These are phyloP conservation scores for Emmonsiellopsis sp. DNA, from an alignment of 2,329 filamentous ascomycete genomes.

Conservation along the genomic window DNA sequence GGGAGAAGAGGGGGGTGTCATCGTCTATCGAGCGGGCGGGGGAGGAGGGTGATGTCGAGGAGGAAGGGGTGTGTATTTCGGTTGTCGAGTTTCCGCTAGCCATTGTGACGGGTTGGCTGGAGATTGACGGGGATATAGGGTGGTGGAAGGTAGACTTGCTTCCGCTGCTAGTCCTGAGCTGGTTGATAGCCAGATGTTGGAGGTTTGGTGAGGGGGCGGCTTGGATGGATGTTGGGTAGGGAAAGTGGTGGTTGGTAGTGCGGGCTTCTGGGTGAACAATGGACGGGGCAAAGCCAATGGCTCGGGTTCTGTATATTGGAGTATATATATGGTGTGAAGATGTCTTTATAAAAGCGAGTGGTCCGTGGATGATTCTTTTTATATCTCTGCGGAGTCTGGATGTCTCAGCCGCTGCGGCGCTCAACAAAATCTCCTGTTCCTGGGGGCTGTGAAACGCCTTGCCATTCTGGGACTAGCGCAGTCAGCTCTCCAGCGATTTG, in stretches of 20 bases:
- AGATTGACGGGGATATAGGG: background rate
- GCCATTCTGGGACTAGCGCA: conserved; percentile 3
- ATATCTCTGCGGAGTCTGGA: background rate
- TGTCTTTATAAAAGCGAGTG: background rate
- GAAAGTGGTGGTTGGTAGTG: no score
- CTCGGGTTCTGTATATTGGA: background rate
- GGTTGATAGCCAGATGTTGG: no score
- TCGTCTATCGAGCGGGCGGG: conserved; percentile 15
- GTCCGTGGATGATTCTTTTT: background rate
- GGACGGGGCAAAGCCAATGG: background rate
- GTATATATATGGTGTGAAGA: background rate
- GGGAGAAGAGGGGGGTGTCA: conserved; percentile 61
- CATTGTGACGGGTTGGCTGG: background rate
- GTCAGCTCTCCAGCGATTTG: background rate
- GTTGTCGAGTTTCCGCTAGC: background rate
- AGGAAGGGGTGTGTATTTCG: background rate
- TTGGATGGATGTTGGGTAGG: background rate
- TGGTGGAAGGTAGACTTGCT: background rate
- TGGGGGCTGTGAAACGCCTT: background rate
- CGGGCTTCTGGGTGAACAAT: background rate
- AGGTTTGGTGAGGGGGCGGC: no score
- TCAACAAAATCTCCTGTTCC: background rate
- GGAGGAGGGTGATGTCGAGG: background rate
- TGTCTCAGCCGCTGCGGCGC: background rate
- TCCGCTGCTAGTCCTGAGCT: no score